phyloP scores from a whole-genome alignment of 23 red algal species.

The Gracilaria caudata region DNA sequence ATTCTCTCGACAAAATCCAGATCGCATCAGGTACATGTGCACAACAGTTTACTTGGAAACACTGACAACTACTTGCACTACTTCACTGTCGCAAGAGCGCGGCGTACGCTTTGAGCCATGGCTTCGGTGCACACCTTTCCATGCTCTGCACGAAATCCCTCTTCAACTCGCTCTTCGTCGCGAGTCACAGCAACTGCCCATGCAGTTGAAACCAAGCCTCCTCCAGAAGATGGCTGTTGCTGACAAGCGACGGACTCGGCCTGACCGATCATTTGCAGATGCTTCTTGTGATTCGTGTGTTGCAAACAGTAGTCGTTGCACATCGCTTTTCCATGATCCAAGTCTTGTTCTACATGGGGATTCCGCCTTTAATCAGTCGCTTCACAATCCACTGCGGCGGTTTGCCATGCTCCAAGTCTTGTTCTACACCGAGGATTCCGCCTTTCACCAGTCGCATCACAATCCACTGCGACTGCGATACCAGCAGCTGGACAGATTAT shows the following conservation, averaged over 20 bases:
- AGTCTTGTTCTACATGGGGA: constrained; percentile 2
- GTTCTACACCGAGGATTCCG: no score
- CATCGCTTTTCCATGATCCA: background rate
- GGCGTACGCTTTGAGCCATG: background rate
- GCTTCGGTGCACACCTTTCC: constrained; percentile 12
- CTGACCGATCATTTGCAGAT: background rate
- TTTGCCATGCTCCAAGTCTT: no score
- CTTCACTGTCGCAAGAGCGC: constrained; percentile 15
- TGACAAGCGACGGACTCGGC: background rate
- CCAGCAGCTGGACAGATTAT: no score
- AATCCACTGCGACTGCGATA: no score
- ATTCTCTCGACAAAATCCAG: background rate
- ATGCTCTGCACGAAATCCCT: constrained; percentile 13
- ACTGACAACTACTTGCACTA: background rate
- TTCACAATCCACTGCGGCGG: no score
- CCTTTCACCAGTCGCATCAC: no score
- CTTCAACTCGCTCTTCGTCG: background rate
- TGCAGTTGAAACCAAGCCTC: constrained; percentile 33
- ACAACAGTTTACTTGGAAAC: background rate
- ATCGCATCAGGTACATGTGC: background rate
- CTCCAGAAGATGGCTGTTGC: background rate
- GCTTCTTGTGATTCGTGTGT: background rate
- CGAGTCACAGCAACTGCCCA: constrained; percentile 3
- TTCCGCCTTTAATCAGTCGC: background rate
- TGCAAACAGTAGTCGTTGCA: background rate